Conservation (phyloP, 176 grass and related monocot species). For the sorghum (Sorghum bicolor) region Sorghum_bicolor_NCBIv3 NC_012875.2:60307001-60307500, state of each 20-base stretch:
- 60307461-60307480: constrained; percentile 86
- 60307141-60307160: constrained; percentile 69
- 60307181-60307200: constrained; percentile 74
- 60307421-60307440: constrained; percentile 50
- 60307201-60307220: constrained; percentile 60
- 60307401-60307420: constrained; percentile 59
- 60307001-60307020: constrained; percentile 33
- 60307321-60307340: constrained; percentile 63
- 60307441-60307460: constrained; percentile 80
- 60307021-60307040: neutral
- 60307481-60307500: constrained; percentile 48
- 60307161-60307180: constrained; percentile 64
- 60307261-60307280: constrained; percentile 73
- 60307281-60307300: constrained; percentile 66
- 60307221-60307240: constrained; percentile 82
- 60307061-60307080: neutral
- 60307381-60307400: constrained; percentile 78
- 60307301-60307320: constrained; percentile 73
- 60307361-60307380: constrained; percentile 59
- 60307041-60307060: neutral
- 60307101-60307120: neutral
- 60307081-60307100: neutral
- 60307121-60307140: constrained; percentile 22
- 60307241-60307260: constrained; percentile 80
- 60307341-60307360: constrained; percentile 47